Evolutionary conservation across 129 eudicot genomes (phyloP), one percentile per base, ranked within the genome.

Genomic region (Tanacetum coccineum): DNA sequence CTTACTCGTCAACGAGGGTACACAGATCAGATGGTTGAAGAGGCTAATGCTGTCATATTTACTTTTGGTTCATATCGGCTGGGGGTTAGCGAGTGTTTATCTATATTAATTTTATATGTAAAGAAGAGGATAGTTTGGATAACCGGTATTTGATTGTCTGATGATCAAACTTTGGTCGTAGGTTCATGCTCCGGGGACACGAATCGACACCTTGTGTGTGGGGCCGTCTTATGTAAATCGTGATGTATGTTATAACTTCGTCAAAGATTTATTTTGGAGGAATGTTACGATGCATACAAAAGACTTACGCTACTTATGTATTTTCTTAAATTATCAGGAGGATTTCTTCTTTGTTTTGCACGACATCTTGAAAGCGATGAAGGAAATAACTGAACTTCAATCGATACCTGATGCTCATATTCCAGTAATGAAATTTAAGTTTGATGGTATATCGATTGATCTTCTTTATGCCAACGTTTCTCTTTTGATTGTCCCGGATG

Each of bases 121-220:
- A 30, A 30, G 6, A 30, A 30, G 39, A 36, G 26, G 14, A 1
- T 51, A 14, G 7, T 15, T 6, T 12, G 30, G 5, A 8, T 26
- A 13, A 44, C 18, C 70, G 14, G 28, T n/a, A n/a, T n/a, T n/a
- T n/a, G n/a, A n/a, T n/a, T n/a, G n/a, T n/a, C n/a, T n/a, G 39
- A 4, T 53, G 9, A 30, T 46, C 14, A 49, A 66, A 70, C 68
- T 50, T 66, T 76, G 67, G 59, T 66, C 57, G 26, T 65, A 94
- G 99, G 99, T 94, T 47, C 93, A 87, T 79, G 90, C 94, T 40
- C 97, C 99, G 57, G 95, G 97, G 71, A 93, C 99, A 62, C 94
- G 85, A 74, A 84, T 89, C 13, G 99, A 94, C 78, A 85, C 96
- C 10, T 69, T 94, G 59, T 94, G 97, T 66, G 76, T 94, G 11